phyloP scores from a whole-genome alignment of 1,139 yeast species.

The Protomyces gravidus region DNA sequence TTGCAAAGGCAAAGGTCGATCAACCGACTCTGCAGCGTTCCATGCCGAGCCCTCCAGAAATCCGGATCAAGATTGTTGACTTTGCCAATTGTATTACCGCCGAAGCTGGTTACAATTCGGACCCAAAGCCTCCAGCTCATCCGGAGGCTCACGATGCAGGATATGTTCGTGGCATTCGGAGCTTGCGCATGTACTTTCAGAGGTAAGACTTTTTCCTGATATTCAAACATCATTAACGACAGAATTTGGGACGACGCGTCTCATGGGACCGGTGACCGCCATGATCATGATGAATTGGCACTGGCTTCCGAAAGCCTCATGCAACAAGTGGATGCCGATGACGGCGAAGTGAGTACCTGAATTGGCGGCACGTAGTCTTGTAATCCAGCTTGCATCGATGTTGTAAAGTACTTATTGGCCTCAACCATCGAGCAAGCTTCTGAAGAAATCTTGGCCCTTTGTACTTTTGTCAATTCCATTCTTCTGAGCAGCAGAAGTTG shows the following conservation, averaged over 20 bases:
- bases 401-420: no score
- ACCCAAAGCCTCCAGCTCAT: constrained; percentile 60
- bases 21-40: constrained; percentile 16
- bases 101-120: constrained; percentile 44
- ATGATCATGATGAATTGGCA: constrained; percentile 13
- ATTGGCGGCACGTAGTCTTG: not conserved
- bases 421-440: not conserved
- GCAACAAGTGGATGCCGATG: constrained; percentile 19
- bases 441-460: not conserved
- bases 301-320: constrained; percentile 9
- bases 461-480: not conserved
- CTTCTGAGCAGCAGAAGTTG: not conserved
- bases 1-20: constrained; percentile 2
- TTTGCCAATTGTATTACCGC: constrained; percentile 92
- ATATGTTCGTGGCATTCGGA: constrained; percentile 71
- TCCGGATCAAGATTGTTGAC: constrained; percentile 75
- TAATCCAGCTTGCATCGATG: no score
- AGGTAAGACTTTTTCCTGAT: not conserved
- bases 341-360: constrained; percentile 1
- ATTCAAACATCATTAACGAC: not conserved
- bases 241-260: constrained; percentile 25
- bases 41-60: constrained; percentile 35
- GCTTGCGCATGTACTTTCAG: constrained; percentile 59
- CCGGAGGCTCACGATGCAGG: constrained; percentile 69
- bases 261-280: not conserved